These are phyloP conservation scores for Pseudogymnoascus pannorum DNA, from an alignment of 2,329 filamentous ascomycete species.

Conservation along the genomic window DNA sequence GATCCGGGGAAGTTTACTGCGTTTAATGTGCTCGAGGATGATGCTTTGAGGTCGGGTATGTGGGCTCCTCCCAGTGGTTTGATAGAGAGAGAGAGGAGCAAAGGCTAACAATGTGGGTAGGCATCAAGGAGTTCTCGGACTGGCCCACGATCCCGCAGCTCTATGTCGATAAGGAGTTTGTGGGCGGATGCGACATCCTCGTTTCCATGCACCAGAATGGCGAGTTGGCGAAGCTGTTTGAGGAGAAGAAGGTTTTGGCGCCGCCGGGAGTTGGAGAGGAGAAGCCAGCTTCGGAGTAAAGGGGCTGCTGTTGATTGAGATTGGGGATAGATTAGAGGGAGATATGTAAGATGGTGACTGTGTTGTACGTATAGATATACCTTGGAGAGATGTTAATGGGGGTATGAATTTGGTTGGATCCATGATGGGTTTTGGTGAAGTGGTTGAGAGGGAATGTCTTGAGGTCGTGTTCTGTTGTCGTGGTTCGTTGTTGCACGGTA, in stretches of 20 bases:
- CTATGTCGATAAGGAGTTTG: slow-evolving; percentile 90
- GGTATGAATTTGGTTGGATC: not conserved
- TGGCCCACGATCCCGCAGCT: slow-evolving; percentile 98
- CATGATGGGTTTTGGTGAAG: not conserved
- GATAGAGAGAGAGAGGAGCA: not conserved
- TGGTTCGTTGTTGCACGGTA: not conserved
- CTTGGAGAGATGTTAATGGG: not conserved
- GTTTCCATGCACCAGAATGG: slow-evolving; percentile 97
- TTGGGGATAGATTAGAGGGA: not conserved
- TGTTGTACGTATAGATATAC: not conserved
- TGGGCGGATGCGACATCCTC: slow-evolving; percentile 96
- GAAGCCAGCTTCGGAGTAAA: not conserved
- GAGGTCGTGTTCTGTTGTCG: not conserved
- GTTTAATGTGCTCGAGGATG: slow-evolving; percentile 92
- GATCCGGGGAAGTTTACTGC: slow-evolving; percentile 95
- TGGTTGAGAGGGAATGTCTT: not conserved
- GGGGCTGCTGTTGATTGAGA: not conserved
- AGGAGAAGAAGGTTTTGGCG: slow-evolving; percentile 83
- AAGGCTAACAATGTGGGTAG: slow-evolving; percentile 28
- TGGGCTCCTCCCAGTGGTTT: slow-evolving; percentile 11
- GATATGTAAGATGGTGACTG: not conserved
- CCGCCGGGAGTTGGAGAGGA: not conserved
- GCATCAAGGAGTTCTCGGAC: slow-evolving; percentile 98
- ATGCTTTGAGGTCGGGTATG: slow-evolving; percentile 73
- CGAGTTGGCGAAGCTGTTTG: slow-evolving; percentile 81